Conservation (phyloP, 371 early-diverging fungal species). For the Basidiobolus meristosporus region DNA sequence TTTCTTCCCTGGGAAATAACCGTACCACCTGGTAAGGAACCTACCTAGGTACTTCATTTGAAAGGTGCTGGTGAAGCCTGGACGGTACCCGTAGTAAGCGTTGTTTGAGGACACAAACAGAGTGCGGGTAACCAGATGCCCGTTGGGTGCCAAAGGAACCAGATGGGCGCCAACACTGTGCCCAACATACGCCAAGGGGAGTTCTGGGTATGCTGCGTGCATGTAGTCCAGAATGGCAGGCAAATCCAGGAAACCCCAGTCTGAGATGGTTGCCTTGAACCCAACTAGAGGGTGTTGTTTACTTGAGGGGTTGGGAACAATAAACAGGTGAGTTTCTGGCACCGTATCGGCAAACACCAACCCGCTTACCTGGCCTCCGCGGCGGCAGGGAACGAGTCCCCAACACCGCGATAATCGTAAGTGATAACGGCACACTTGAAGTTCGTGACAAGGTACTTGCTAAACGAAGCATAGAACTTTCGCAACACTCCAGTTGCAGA, state of each 20-base stretch:
- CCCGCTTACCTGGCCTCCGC: slow-evolving; percentile 6
- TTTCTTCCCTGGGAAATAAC: slow-evolving; percentile 12
- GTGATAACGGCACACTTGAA: slow-evolving; percentile 12
- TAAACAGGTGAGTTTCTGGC: background rate
- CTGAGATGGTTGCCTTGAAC: slow-evolving; percentile 11
- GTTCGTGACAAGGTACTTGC: slow-evolving; percentile 9
- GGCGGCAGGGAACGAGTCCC: slow-evolving; percentile 10
- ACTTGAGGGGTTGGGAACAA: background rate
- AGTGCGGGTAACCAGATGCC: slow-evolving; percentile 9
- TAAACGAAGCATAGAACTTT: slow-evolving; percentile 12
- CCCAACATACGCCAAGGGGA: slow-evolving; percentile 8
- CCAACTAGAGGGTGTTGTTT: slow-evolving; percentile 12
- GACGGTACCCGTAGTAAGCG: slow-evolving; percentile 11
- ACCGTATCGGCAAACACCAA: too few relatives aligned
- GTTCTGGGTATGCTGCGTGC: slow-evolving; percentile 7
- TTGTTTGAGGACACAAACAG: slow-evolving; percentile 10
- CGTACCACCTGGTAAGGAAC: slow-evolving; percentile 6
- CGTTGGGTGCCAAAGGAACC: slow-evolving; percentile 9
- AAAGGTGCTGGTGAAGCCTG: slow-evolving; percentile 8
- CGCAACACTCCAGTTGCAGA: slow-evolving; percentile 12
- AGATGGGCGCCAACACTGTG: slow-evolving; percentile 13
- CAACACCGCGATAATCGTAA: slow-evolving; percentile 12
- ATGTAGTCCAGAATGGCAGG: slow-evolving; percentile 11
- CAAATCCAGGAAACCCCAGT: slow-evolving; percentile 10
- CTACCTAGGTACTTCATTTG: slow-evolving; percentile 11